Base-by-base conservation (phyloP, 2,329 filamentous ascomycete genomes). In the Pseudocercospora fuligena region DNA sequence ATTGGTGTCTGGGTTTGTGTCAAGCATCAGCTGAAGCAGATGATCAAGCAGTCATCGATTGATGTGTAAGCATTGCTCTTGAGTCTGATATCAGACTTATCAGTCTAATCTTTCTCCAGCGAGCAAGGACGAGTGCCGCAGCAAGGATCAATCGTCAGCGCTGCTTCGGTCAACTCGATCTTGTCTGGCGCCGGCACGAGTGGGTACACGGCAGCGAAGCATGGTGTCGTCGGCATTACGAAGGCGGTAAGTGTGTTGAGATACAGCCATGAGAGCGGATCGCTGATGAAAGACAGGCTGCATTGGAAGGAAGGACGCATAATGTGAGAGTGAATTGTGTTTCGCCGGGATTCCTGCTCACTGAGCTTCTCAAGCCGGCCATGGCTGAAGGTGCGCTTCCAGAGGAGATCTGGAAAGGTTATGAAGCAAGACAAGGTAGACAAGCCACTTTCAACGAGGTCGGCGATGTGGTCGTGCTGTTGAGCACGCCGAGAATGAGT, bases 171-270 rank as follows among this genome's bases (percentile, higher is more conserved):
- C 64, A 80, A 78, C 47, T 77, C 77, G 4, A 70, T 78, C 64
- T 71, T 73, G 66, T 67, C 77, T 4, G 73, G 77, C 23, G 74
- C 76, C 0, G 78, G 76, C 25, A 79, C 79, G 67, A 73, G 72
- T 0, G 78, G 78, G 2, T 82, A 82, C 63, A 78, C 75, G 0
- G 70, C 75, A 1, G 70, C 77, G 9, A 83, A 83, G 69, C 80
- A 82, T 69, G 81, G 77, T 2, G 65, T 82, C 1, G 68, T 82
- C 19, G 81, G 79, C 2, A 69, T 82, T 56, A 82, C 81, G 19
- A 80, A 80, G 60, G 65, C 73, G n/a, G 70, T 68, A 16, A 61
- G 64, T 57, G 21, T n/a, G 2, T 14, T 14, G n/a, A 11, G 8
- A 29, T 21, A 12, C 27, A 6, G 27, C 36, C 19, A 21, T 16